Evolutionary conservation across 2,329 filamentous ascomycete species (phyloP), one percentile per base, ranked within the genome.

Genomic region (Metarhizium robertsii): DNA sequence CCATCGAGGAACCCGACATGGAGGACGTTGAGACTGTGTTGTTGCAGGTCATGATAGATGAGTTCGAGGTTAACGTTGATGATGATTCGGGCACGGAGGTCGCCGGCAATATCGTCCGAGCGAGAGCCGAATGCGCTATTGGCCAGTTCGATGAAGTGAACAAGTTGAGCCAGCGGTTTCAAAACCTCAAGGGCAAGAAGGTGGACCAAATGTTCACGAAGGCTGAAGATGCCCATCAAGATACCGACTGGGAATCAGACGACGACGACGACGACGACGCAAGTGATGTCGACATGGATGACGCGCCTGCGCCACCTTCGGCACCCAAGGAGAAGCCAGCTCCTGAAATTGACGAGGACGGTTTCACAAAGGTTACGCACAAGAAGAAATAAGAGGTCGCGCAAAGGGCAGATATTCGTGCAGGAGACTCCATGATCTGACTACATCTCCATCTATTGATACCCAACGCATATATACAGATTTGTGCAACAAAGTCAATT

Each of bases 61-160:
- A 99, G 72, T 99, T 97, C 66, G 91, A 96, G 65, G 87, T 94
- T 55, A 86, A 89, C 55, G 83, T 96, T 32, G 94, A 97, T 65
- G 94, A 99, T 70, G 92, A 91, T 63, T 92, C 86, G 50, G 88
- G 85, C 38, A 84, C 80, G 53, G 81, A 86, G 55, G 82, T 95
- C 6, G 91, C 91, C 10, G 75, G 77, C 57, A 78, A 85, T 63
- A 88, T 97, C 57, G 73, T 95, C 69, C 77, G 78, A 53, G 73
- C 92, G 60, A 78, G 84, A 64, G 75, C 76, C 57, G 79, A 88
- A 66, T 84, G 85, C 64, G 75, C 77, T 56, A 78, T 80, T 59
- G 87, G 88, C 16, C 78, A 85, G 55, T 86, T 87, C 60, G 75
- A 74, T n/a, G 79, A 79, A 58, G 81, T 91, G 53, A 78, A 84